Conservation (phyloP, 2,329 filamentous ascomycete genomes). For the Canariomyces notabilis region DNA sequence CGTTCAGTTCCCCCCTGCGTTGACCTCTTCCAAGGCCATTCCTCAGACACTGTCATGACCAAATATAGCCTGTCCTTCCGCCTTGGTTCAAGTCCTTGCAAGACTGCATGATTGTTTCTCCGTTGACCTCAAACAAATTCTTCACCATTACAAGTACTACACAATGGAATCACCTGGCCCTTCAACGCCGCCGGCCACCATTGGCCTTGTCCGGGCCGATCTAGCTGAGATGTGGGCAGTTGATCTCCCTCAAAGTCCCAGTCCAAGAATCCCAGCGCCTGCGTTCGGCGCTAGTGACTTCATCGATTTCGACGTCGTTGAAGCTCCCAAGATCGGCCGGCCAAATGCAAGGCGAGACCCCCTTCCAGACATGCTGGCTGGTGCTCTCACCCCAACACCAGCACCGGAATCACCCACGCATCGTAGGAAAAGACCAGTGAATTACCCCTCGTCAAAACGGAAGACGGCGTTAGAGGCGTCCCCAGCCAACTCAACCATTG, state of each 20-base stretch:
- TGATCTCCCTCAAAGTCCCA: neutral
- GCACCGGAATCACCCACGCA: neutral
- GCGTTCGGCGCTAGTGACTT: slow-evolving; percentile 7
- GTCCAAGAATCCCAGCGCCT: slow-evolving; percentile 1
- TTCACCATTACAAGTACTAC: no score
- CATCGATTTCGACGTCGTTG: slow-evolving; percentile 8
- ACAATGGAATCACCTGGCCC: slow-evolving; percentile 2
- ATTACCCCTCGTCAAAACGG: neutral
- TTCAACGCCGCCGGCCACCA: slow-evolving; percentile 11
- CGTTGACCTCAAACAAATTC: no score
- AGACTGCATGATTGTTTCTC: no score
- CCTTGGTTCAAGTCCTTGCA: no score
- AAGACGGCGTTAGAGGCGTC: neutral
- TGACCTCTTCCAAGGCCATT: no score
- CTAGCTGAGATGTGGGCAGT: slow-evolving; percentile 11
- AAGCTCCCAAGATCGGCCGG: neutral
- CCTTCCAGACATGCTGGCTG: slow-evolving; percentile 1
- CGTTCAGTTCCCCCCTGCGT: no score
- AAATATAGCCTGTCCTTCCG: no score
- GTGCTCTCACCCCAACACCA: neutral
- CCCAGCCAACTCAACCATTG: neutral
- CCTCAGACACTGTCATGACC: no score
- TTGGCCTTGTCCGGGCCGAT: slow-evolving; percentile 12
- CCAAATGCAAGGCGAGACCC: neutral
- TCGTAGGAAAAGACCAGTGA: neutral